Evolutionary conservation across 345 rosid genomes (phyloP).

Genomic region (Isatis tinctoria): DNA sequence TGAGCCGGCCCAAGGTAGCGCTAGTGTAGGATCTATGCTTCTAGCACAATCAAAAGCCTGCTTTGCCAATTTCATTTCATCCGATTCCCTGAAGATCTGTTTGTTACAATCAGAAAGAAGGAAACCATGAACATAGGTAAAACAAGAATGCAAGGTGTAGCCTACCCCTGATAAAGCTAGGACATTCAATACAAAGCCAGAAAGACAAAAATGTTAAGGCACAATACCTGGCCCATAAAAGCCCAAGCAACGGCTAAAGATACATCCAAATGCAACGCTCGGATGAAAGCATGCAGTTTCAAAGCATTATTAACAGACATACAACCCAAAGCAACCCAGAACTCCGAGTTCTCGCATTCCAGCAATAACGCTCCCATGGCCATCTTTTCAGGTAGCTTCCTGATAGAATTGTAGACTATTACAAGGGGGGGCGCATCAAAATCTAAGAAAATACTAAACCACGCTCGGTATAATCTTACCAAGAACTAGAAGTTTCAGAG

Average conservation of each 20-base stretch:
- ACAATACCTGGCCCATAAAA: constrained; percentile 77
- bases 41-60: constrained; percentile 93
- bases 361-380: constrained; percentile 77
- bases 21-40: constrained; percentile 95
- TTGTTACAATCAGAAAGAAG: constrained; percentile 5
- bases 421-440: constrained; percentile 10
- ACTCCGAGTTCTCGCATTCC: constrained; percentile 73
- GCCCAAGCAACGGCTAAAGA: constrained; percentile 90
- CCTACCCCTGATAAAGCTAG: not conserved
- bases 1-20: constrained; percentile 97
- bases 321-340: constrained; percentile 90
- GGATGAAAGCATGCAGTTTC: constrained; percentile 79
- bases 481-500: constrained; percentile 36
- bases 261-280: constrained; percentile 89
- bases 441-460: constrained; percentile 22
- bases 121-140: not conserved
- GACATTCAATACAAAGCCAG: not conserved
- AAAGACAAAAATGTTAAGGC: not conserved
- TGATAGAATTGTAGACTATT: constrained; percentile 43
- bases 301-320: constrained; percentile 61
- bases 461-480: constrained; percentile 45
- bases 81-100: constrained; percentile 71
- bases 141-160: not conserved
- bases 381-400: constrained; percentile 92
- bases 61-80: constrained; percentile 64